These are phyloP conservation scores for Ceratobasidium sp. DNA, from an alignment of 1,284 basidiomycete genomes.

Conservation along the genomic window DNA sequence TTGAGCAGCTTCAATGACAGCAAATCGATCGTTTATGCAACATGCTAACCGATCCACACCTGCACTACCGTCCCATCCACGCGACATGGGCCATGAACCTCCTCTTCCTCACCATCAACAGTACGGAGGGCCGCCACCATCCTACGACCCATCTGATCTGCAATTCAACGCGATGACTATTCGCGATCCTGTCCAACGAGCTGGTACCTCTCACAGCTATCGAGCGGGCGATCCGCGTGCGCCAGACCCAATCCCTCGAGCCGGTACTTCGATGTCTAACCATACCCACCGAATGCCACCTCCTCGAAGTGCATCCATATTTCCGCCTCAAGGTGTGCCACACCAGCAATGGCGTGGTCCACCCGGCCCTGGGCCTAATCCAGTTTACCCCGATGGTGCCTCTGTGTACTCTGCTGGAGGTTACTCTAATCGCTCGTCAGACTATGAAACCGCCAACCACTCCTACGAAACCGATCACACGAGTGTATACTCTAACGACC, in stretches of 20 bases:
- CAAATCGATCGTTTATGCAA: constrained; percentile 49
- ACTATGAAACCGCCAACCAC: background rate
- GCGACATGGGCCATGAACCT: constrained; percentile 49
- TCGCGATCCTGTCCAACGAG: constrained; percentile 60
- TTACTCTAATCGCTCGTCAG: constrained; percentile 15
- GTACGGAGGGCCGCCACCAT: constrained; percentile 52
- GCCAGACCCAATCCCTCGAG: constrained; percentile 48
- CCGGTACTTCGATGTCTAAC: constrained; percentile 32
- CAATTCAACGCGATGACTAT: constrained; percentile 59
- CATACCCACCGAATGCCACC: constrained; percentile 38
- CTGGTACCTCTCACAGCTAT: constrained; percentile 65
- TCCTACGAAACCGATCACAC: constrained; percentile 13
- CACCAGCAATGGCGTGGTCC: constrained; percentile 34
- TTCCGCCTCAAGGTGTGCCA: constrained; percentile 27
- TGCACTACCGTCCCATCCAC: constrained; percentile 57
- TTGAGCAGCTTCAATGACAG: background rate
- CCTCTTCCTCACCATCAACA: constrained; percentile 53
- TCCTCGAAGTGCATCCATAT: constrained; percentile 18
- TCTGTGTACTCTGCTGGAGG: constrained; percentile 17
- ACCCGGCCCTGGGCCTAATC: constrained; percentile 3
- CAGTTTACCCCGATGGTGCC: constrained; percentile 29
- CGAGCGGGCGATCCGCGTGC: constrained; percentile 52
- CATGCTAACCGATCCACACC: constrained; percentile 59
- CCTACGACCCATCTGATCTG: constrained; percentile 60
- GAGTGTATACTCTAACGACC: constrained; percentile 24